Base-by-base conservation (phyloP, 1,284 basidiomycete genomes). In the Sanghuangporus weigelae region DNA sequence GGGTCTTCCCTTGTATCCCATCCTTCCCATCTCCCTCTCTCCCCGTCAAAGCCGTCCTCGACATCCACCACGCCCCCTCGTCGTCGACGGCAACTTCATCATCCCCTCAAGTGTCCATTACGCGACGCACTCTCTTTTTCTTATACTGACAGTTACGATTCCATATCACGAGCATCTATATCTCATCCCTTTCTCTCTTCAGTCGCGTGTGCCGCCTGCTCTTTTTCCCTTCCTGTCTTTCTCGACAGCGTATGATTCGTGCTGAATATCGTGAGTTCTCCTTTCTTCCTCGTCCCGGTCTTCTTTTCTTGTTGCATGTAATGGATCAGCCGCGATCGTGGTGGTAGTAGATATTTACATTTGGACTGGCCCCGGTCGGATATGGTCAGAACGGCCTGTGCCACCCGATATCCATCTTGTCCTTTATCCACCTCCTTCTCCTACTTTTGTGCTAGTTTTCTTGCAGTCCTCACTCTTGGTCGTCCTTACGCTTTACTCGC, bases 1-100 rank as follows among this genome's bases (percentile, higher is more conserved):
- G 69, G 63, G 51, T 59, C 71, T 71, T 67, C 68, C 73, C 71
- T 73, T 69, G 23, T 70, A 68, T 69, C 69, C 71, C 71, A 70
- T 71, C 72, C 72, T 72, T 72, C 71, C 44, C 72, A 71, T 70
- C 65, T 63, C 64, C 64, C 71, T 26, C 3, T 68, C 68, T 67
- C 69, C 66, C 61, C 68, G 60, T 68, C 66, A 69, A 71, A 71
- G 74, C 71, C 66, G 62, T 63, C 67, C 65, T 66, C 74, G 72
- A 54, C 71, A 7, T 26, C 49, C n/a, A 23, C 49, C 49, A 51
- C 19, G 1, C 21, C 49, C 49, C 26, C 21, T 23, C 49, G 19
- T 16, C n/a, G 71, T 68, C 64, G 66, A 62, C 53, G 59, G 38
- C 50, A n/a, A 62, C 67, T 60, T 58, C 59, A 73, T 72, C 71